Evolutionary conservation across 2,329 filamentous ascomycete genomes (phyloP), one percentile per base, ranked within the genome.

Genomic region (Trichoderma citrinoviride): DNA sequence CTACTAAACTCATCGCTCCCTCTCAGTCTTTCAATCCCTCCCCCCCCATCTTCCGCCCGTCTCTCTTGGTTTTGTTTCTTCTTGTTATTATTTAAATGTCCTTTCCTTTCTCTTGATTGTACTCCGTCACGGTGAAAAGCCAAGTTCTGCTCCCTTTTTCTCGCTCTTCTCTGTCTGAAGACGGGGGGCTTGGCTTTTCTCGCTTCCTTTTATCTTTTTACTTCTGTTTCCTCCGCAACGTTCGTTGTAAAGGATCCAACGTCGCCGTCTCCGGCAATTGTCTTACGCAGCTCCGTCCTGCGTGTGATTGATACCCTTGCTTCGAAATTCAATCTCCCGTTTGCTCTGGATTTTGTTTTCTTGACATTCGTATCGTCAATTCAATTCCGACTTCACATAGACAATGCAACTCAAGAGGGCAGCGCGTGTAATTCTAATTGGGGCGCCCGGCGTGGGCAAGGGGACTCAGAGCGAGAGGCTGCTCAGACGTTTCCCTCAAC

Each of bases 401-500:
- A 40, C 44, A 40, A 88, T 89, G 86, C 83, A 87, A 79, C 86
- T 96, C 73, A 85, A 84, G 70, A 88, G 85, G 79, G 94, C 95
- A 65, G 95, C 95, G 62, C 90, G 95, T 68, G 89, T 98, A 68
- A 98, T 99, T 74, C 87, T 99, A 70, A 87, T 99, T 72, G 95
- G 95, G 71, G 93, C 94, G 60, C 95, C 95, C n/a, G 93, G 93
- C 65, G 95, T 97, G 65, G 95, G 95, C 68, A 99, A 99, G 78
- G 95, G 94, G 68, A 99, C 95, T 3, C 95, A 99, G 81, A 92
- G 92, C 58, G 91, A 96, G 77, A 88, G 95, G 67, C 83, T 99
- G 68, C 88, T 98, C 70, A 82, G 88, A 71, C 88, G 91, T 70
- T 99, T 95, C 75, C 92, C 93, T 3, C 91, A 97, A 74, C 83